Percentiles rank a stretch among this genome's conserved stretches.
These are phyloP conservation scores for Penicillium sp. DNA, from an alignment of 2,329 filamentous ascomycete genomes.

Conservation along the genomic window DNA sequence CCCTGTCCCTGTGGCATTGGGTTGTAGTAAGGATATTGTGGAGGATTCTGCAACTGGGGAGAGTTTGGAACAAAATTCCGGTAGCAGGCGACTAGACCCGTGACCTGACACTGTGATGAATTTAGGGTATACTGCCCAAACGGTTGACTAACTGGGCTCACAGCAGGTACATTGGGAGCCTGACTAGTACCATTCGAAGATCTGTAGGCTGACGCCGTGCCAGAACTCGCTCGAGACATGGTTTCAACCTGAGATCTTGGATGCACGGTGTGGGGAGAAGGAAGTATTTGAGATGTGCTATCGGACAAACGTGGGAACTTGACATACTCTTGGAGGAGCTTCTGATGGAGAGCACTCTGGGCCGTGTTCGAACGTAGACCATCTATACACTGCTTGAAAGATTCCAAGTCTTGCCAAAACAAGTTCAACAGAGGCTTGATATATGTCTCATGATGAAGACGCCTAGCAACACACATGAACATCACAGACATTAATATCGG, in stretches of 20 bases:
- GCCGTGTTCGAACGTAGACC: neutral
- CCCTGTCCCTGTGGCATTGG: neutral
- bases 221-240: neutral
- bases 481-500: slow-evolving; percentile 9
- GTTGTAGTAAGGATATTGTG: neutral
- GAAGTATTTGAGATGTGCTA: neutral
- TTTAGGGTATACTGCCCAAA: neutral
- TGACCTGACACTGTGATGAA: neutral
- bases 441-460: neutral
- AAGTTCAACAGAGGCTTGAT: neutral
- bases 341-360: neutral
- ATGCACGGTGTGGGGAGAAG: neutral
- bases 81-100: neutral
- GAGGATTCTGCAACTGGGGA: neutral
- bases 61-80: neutral
- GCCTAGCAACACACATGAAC: slow-evolving; percentile 1
- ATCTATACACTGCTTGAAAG: neutral
- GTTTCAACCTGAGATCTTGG: neutral
- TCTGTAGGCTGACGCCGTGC: neutral
- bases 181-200: neutral
- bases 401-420: slow-evolving; percentile 1
- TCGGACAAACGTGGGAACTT: neutral
- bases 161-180: neutral
- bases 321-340: neutral
- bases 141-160: neutral